These are phyloP conservation scores for Tetraselmis chui DNA, from an alignment of 139 green algal genomes.

Conservation along the genomic window DNA sequence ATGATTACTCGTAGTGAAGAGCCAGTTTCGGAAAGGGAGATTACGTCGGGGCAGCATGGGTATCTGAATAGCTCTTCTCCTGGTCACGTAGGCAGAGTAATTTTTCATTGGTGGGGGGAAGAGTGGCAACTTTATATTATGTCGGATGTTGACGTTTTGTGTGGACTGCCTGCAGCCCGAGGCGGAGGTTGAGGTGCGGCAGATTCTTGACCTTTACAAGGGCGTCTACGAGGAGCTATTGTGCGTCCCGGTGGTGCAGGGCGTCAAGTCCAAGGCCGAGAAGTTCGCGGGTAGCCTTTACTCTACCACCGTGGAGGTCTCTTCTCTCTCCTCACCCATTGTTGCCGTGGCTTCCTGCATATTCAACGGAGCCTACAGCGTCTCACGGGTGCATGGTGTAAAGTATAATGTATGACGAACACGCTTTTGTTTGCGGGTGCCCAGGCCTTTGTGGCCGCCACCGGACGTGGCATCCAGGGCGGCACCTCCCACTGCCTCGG, in stretches of 20 bases:
- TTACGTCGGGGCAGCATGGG: too few relatives aligned
- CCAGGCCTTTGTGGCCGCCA: constrained; percentile 88
- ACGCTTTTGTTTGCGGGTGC: constrained; percentile 1
- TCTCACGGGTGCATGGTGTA: too few relatives aligned
- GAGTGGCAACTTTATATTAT: too few relatives aligned
- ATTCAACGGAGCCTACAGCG: too few relatives aligned
- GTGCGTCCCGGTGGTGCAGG: constrained; percentile 87
- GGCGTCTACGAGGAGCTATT: constrained; percentile 93
- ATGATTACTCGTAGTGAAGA: too few relatives aligned
- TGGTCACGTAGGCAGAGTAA: too few relatives aligned
- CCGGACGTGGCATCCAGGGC: constrained; percentile 89
- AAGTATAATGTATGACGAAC: too few relatives aligned
- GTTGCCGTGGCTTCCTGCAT: background rate
- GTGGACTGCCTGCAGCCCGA: constrained; percentile 64
- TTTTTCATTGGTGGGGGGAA: too few relatives aligned
- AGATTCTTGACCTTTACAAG: constrained; percentile 91
- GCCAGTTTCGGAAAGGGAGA: too few relatives aligned
- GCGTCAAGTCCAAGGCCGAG: constrained; percentile 88
- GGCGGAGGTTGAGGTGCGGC: constrained; percentile 85
- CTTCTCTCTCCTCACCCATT: too few relatives aligned
- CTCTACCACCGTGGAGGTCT: constrained; percentile 90
- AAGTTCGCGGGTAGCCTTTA: constrained; percentile 97
- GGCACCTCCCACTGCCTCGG: constrained; percentile 94
- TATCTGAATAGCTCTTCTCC: too few relatives aligned
- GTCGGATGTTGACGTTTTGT: too few relatives aligned